Percentiles rank a stretch among this genome's conserved stretches.
Evolutionary conservation across 768 basidiomycete species (phyloP).

Genomic region (Trametes gibbosa): DNA sequence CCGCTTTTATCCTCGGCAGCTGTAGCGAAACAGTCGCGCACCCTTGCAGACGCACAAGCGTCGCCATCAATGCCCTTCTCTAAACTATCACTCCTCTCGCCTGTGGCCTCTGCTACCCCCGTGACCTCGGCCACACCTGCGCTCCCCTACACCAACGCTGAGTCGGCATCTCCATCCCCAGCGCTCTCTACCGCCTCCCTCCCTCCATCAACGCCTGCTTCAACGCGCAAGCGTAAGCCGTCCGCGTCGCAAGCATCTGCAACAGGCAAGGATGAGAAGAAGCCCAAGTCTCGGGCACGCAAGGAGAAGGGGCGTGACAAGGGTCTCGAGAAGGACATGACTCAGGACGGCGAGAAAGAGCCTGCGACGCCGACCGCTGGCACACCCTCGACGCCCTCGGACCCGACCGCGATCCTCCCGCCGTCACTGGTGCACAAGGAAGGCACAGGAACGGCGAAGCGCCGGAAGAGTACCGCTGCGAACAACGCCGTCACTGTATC

Average conservation of each 20-base stretch:
- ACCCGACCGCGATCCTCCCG: neutral
- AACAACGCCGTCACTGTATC: too few species aligned
- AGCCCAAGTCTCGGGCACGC: neutral
- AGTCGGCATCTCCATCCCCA: neutral
- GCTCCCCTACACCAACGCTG: neutral
- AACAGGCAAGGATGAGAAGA: neutral
- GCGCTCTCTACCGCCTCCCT: neutral
- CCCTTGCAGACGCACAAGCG: constrained; percentile 11
- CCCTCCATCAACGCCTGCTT: neutral
- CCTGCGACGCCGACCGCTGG: neutral
- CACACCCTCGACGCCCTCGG: neutral
- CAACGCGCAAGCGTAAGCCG: constrained; percentile 1
- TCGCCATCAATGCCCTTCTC: constrained; percentile 53
- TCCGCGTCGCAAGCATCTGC: neutral
- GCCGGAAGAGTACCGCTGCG: neutral
- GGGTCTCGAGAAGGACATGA: too few species aligned
- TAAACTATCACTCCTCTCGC: constrained; percentile 46
- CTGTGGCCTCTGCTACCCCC: constrained; percentile 22
- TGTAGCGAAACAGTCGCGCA: neutral
- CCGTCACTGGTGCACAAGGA: constrained; percentile 9
- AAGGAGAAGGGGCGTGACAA: neutral
- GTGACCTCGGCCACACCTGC: constrained; percentile 10
- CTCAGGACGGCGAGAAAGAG: neutral
- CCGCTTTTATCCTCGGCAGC: neutral
- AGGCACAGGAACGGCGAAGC: neutral